phyloP scores from a whole-genome alignment of 1,139 yeast species.

The Nadsonia starkeyi-henricii region DNA sequence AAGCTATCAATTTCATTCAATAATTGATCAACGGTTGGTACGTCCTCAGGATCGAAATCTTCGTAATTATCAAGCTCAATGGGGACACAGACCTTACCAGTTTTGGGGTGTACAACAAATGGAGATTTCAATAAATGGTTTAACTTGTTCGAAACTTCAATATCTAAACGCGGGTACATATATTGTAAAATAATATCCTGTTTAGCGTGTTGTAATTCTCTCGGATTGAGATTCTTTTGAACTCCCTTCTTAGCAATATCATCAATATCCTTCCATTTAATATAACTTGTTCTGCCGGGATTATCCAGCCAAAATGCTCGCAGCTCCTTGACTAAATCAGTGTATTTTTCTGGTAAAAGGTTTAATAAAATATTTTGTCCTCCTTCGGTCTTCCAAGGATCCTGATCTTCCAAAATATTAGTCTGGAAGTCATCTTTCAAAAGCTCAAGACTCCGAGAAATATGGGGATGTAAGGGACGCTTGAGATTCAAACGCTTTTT shows the following conservation, averaged over 20 bases:
- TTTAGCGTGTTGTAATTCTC: slow-evolving; percentile 49
- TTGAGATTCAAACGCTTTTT: slow-evolving; percentile 38
- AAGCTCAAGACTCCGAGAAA: slow-evolving; percentile 49
- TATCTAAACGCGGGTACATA: slow-evolving; percentile 83
- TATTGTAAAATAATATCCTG: slow-evolving; percentile 72
- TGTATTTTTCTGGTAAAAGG: slow-evolving; percentile 41
- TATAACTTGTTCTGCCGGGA: slow-evolving; percentile 33
- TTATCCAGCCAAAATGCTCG: slow-evolving; percentile 34
- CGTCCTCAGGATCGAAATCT: slow-evolving; percentile 63
- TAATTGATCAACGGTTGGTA: slow-evolving; percentile 60
- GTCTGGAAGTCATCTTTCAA: slow-evolving; percentile 50
- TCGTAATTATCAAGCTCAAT: slow-evolving; percentile 44
- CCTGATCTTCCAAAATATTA: slow-evolving; percentile 64
- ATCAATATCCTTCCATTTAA: slow-evolving; percentile 80
- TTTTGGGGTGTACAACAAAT: slow-evolving; percentile 94
- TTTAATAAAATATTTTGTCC: slow-evolving; percentile 44
- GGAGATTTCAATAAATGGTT: slow-evolving; percentile 93
- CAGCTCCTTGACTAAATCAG: slow-evolving; percentile 37
- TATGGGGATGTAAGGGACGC: slow-evolving; percentile 83
- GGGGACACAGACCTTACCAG: slow-evolving; percentile 95
- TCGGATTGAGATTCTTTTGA: slow-evolving; percentile 25
- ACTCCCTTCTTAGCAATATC: slow-evolving; percentile 36
- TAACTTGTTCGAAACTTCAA: slow-evolving; percentile 80
- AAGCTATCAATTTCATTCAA: slow-evolving; percentile 39
- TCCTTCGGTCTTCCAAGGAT: slow-evolving; percentile 56